Conservation (phyloP, 805 yeast species). For the Hanseniaspora meyeri region DNA sequence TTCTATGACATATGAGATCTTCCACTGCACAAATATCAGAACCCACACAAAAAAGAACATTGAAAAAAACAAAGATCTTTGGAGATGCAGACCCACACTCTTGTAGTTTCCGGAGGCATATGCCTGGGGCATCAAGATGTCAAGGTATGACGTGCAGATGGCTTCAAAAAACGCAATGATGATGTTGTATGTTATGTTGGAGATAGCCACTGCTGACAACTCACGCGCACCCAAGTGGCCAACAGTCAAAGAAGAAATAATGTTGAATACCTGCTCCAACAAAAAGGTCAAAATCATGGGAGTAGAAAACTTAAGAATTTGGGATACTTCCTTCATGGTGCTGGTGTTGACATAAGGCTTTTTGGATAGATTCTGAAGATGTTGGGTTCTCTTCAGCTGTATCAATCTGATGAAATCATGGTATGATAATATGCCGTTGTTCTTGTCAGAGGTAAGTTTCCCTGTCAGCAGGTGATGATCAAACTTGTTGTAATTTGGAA, state of each 20-base stretch:
- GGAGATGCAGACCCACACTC: constrained; percentile 63
- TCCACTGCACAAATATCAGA: constrained; percentile 49
- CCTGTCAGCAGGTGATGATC: constrained; percentile 6
- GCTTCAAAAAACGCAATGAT: constrained; percentile 75
- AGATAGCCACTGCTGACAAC: constrained; percentile 72
- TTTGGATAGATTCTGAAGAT: not conserved
- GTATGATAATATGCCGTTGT: not conserved
- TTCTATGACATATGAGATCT: constrained; percentile 36
- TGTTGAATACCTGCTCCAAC: constrained; percentile 60
- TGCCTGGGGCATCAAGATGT: constrained; percentile 75
- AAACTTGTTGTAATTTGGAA: constrained; percentile 9
- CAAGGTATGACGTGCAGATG: constrained; percentile 59
- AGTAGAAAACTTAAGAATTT: constrained; percentile 28
- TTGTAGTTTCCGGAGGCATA: constrained; percentile 63
- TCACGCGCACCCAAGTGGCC: constrained; percentile 75
- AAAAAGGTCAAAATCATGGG: constrained; percentile 61
- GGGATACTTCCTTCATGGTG: not conserved
- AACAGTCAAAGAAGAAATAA: constrained; percentile 69
- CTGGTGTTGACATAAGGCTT: not conserved
- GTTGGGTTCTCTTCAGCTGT: not conserved
- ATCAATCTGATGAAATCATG: constrained; percentile 9
- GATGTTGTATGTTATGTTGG: constrained; percentile 72
- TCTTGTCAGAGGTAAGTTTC: constrained; percentile 3
- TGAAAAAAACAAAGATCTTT: constrained; percentile 57
- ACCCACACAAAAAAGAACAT: constrained; percentile 39